Base-by-base conservation (phyloP, 805 yeast species). In the Yamadazyma laniorum region DNA sequence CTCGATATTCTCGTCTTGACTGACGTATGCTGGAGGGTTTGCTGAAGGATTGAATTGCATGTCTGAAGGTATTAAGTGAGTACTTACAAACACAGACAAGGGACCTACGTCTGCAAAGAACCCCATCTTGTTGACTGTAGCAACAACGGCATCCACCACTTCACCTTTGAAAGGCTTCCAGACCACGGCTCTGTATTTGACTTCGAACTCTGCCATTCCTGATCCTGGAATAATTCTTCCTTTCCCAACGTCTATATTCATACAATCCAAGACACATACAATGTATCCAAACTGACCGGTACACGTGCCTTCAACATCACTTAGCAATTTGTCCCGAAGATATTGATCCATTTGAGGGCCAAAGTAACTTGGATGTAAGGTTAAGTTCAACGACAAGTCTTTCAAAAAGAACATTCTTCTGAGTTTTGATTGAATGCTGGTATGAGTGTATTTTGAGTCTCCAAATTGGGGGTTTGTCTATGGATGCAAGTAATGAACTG, bases 161-260 rank as follows among this genome's bases (percentile, higher is more conserved):
- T 93, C 99, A 25, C 98, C 99, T 65, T 93, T 93, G 67, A 93
- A 93, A 4, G 99, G 99, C 56, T 91, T 85, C 95, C 96, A 93
- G 23, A 93, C 97, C 36, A 93, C 90, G 0, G 99, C 99, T 51
- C 95, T 73, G 61, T 93, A 93, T 62, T 88, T 87, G 37, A 93
- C 98, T 52, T 88, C 95, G 55, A 93, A 93, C 63, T 89, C 97
- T 0, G 99, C 98, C 53, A 89, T 82, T 2, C 99, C 99, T 41
- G 82, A 80, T 17, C 90, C 82, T 3, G 98, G 95, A 30, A 93
- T 75, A 47, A 93, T 86, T 51, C 85, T 73, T 14, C 99, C 99
- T 51, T 88, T 83, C 33, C 96, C 99, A 25, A 93, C 95, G 56
- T 93, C 97, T 41, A 93, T 88, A 49, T 82, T 78, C 84, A 87